Evolutionary conservation across 495 filamentous ascomycete species (phyloP).

Genomic region (Penicillium verhagenii): DNA sequence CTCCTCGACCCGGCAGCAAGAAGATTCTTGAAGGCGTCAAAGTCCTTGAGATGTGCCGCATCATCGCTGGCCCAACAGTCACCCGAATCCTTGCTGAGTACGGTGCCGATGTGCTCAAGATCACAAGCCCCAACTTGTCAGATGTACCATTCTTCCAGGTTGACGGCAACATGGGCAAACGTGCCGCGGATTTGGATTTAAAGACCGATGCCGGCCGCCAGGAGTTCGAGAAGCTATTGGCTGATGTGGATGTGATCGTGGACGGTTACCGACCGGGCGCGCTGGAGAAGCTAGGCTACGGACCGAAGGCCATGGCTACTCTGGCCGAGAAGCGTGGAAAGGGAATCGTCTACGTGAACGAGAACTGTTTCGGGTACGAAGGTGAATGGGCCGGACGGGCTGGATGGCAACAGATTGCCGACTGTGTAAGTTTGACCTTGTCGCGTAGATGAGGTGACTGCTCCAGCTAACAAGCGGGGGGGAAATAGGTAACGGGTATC

Average conservation of each 20-base stretch:
- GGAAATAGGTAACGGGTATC: constrained; percentile 58
- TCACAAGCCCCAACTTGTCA: constrained; percentile 64
- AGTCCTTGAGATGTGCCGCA: constrained; percentile 69
- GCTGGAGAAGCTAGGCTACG: constrained; percentile 64
- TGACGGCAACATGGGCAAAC: constrained; percentile 74
- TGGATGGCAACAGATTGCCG: constrained; percentile 59
- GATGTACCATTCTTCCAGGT: constrained; percentile 82
- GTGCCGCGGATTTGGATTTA: constrained; percentile 57
- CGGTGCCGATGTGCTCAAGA: constrained; percentile 66
- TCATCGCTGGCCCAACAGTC: constrained; percentile 60
- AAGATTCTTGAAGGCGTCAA: constrained; percentile 37
- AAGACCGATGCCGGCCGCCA: constrained; percentile 50
- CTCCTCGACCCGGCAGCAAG: constrained; percentile 25
- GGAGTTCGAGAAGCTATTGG: constrained; percentile 58
- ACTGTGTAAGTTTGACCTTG: constrained; percentile 34
- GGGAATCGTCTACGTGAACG: constrained; percentile 67
- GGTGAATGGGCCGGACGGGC: constrained; percentile 48
- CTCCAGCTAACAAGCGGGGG: constrained; percentile 20
- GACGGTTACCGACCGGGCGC: constrained; percentile 70
- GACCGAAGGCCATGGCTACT: constrained; percentile 48
- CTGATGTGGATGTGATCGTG: constrained; percentile 58
- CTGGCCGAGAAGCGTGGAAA: constrained; percentile 54
- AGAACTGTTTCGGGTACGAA: constrained; percentile 69
- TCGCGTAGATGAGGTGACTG: background rate
- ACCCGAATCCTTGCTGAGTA: constrained; percentile 65